Evolutionary conservation across 2,329 filamentous ascomycete genomes (phyloP).

Genomic region (Aspergillus quadricinctus): DNA sequence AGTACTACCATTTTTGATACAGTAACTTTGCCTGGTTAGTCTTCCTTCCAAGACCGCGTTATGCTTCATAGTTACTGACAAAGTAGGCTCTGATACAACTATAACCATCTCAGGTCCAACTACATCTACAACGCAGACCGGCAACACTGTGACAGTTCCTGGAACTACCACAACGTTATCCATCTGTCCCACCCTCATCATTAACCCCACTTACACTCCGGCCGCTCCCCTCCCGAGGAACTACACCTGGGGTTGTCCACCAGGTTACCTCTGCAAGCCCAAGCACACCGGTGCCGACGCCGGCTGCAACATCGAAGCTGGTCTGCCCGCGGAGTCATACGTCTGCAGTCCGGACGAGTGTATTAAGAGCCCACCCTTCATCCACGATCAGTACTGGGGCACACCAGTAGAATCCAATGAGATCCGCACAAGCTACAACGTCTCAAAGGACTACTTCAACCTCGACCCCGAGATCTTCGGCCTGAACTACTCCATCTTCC

Average conservation of each 20-base stretch:
- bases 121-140: not conserved
- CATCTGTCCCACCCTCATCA: conserved; percentile 25
- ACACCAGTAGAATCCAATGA: conserved; percentile 15
- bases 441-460: conserved; percentile 58
- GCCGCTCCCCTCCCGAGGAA: conserved; percentile 21
- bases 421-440: conserved; percentile 38
- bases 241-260: conserved; percentile 38
- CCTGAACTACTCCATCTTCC: conserved; percentile 59
- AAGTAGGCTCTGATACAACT: not conserved
- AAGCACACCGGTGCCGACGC: conserved; percentile 20
- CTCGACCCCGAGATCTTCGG: conserved; percentile 59
- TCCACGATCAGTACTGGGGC: conserved; percentile 24
- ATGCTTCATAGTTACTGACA: conserved; percentile 1
- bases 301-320: conserved; percentile 35
- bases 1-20: conserved; percentile 14
- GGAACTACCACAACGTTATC: conserved; percentile 15
- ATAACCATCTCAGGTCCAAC: not conserved
- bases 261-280: conserved; percentile 39
- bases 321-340: conserved; percentile 34
- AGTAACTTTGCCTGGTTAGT: not conserved
- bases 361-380: conserved; percentile 26
- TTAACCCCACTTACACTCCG: conserved; percentile 30
- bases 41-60: not conserved
- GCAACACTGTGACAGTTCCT: conserved; percentile 1
- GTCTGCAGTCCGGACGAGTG: conserved; percentile 38